Evolutionary conservation across 352 stramenopile genomes (phyloP), one percentile per base, ranked within the genome.

Genomic region (Globisporangium megalacanthum): DNA sequence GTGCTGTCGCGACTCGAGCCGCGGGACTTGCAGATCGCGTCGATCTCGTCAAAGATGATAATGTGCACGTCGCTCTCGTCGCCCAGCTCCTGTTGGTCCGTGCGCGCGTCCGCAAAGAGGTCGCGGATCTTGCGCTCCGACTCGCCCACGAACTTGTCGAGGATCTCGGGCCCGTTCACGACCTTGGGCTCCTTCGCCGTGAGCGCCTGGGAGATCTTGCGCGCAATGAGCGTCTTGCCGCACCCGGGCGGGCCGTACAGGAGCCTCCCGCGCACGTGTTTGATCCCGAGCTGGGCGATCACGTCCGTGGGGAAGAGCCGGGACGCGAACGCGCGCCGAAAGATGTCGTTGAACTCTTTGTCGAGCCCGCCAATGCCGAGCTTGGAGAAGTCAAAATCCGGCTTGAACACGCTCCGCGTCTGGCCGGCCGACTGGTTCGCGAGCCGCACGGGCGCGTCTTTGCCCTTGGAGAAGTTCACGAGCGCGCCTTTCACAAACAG

Each of bases 11-110:
- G 82, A 50, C 79, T 92, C 49, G 77, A 87, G 53, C 97, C 97
- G 73, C 98, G 91, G 50, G 89, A 64, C 70, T 99, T 99, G 71
- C 95, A 99, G 73, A 99, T 99, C 36, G 98, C 97, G 80, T 99
- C 98, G 73, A 99, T 99, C 74, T 99, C 97, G 76, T 99, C 97
- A 65, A 99, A 98, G 69, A 99, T 99, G 69, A 99, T 98, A 68
- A 99, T 99, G 72, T 99, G 97, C 51, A 99, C 86, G 62, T 98
- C 97, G 55, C 86, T 98, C 55, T 98, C 92, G 59, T 99, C 97
- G 51, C 96, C 97, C 20, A 97, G 66, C 51, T 97, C 86, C 51
- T 94, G 73, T 55, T 94, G 81, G 56, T 94, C 85, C 56, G 89
- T 69, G 29, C 83, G 77, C 10, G 97, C 97, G 57, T 99, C 97